Conservation (phyloP, 176 grass and related monocot genomes). For the Avena insularis region DNA sequence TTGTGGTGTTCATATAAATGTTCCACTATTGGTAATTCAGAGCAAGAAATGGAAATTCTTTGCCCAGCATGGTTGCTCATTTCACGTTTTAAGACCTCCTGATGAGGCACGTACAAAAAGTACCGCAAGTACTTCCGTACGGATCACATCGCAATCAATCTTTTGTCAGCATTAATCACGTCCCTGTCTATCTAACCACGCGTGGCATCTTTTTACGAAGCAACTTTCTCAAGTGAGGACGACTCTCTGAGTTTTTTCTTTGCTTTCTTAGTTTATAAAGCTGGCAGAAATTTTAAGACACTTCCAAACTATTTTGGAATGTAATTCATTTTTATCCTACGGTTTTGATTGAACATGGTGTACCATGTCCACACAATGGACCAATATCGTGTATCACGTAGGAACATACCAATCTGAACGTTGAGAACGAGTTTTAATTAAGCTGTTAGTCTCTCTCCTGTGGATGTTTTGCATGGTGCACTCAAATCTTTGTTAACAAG, state of each 20-base stretch:
- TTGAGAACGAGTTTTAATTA: too few species aligned
- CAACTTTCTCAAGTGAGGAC: background rate
- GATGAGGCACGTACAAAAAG: background rate
- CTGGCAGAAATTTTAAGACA: background rate
- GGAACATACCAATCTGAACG: too few species aligned
- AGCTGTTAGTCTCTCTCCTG: too few species aligned
- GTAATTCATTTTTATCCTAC: too few species aligned
- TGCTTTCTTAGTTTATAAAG: background rate
- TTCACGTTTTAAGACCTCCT: background rate
- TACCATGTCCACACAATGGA: too few species aligned
- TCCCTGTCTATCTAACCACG: background rate
- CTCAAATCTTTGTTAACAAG: too few species aligned
- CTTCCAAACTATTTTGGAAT: too few species aligned
- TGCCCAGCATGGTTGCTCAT: background rate
- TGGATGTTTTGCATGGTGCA: too few species aligned
- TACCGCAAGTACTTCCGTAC: background rate
- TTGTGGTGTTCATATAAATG: background rate
- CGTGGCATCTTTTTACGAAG: background rate
- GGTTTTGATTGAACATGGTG: too few species aligned
- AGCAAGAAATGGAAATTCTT: background rate
- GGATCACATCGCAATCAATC: background rate
- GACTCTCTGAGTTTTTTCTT: too few species aligned
- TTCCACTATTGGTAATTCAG: background rate
- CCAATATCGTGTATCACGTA: too few species aligned
- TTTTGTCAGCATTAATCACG: background rate